phyloP scores from a whole-genome alignment of 2,329 filamentous ascomycete genomes.

The Aspergillus pseudonomiae region DNA sequence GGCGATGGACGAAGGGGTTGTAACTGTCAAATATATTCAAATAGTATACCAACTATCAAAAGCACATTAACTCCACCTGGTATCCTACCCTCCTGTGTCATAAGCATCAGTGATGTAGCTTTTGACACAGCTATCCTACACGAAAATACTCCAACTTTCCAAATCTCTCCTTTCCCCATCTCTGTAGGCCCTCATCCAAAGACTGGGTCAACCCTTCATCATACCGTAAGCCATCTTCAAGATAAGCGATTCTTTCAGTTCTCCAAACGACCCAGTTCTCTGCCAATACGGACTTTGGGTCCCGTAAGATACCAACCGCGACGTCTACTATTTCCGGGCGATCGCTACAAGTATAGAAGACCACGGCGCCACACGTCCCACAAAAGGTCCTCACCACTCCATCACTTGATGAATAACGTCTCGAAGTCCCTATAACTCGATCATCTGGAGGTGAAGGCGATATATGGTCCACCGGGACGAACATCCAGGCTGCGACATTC shows the following conservation, averaged over 20 bases:
- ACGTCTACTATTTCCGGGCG: constrained; percentile 45
- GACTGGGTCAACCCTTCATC: constrained; percentile 23
- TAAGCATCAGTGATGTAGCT: too few relatives aligned
- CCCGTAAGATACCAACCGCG: constrained; percentile 45
- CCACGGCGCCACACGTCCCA: constrained; percentile 48
- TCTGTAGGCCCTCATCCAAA: constrained; percentile 22
- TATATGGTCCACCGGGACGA: constrained; percentile 41
- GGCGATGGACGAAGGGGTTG: too few relatives aligned
- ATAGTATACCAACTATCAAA: too few relatives aligned
- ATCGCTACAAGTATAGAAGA: constrained; percentile 43
- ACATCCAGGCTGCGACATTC: constrained; percentile 48
- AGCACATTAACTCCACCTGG: too few relatives aligned
- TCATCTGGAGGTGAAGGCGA: constrained; percentile 26
- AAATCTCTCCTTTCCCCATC: constrained; percentile 20
- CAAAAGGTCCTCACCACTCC: constrained; percentile 49
- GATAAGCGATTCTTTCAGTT: constrained; percentile 29
- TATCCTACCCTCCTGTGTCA: too few relatives aligned
- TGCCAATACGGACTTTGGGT: constrained; percentile 42
- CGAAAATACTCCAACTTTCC: background rate
- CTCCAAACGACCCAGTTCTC: constrained; percentile 50
- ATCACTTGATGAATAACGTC: constrained; percentile 41
- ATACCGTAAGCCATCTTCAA: constrained; percentile 24
- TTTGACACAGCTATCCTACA: background rate
- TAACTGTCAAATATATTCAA: too few relatives aligned
- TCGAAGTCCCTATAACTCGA: constrained; percentile 41